A percentile compares a stretch with the other conserved stretches of the same genome.
Conservation (phyloP, 2,329 filamentous ascomycete genomes). For the Bipolaris gigantea region DNA sequence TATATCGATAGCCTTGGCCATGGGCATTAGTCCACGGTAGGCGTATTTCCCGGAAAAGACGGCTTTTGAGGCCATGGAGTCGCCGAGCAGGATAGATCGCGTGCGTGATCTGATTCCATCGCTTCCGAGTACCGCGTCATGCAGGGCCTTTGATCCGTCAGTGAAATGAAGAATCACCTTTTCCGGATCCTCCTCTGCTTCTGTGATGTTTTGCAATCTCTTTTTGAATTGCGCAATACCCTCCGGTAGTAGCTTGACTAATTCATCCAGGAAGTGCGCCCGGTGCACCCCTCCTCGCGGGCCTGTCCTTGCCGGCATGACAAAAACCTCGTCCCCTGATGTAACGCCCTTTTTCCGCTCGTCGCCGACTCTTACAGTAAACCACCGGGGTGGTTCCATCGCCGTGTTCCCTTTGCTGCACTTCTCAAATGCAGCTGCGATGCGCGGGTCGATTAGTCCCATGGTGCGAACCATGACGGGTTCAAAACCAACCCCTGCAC, state of each 20-base stretch:
- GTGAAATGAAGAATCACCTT: constrained; percentile 44
- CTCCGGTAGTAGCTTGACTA: constrained; percentile 52
- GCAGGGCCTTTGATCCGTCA: constrained; percentile 50
- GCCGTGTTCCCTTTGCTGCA: constrained; percentile 13
- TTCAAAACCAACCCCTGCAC: constrained; percentile 58
- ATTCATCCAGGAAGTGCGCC: constrained; percentile 53
- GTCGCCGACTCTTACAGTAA: constrained; percentile 29
- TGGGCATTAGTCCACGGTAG: constrained; percentile 64
- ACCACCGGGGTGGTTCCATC: constrained; percentile 25
- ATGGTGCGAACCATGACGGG: constrained; percentile 41
- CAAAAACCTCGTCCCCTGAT: constrained; percentile 26
- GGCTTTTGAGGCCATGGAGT: constrained; percentile 46
- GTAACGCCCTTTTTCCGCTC: constrained; percentile 23
- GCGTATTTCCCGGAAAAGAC: constrained; percentile 62
- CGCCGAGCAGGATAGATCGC: constrained; percentile 56
- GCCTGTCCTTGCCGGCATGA: constrained; percentile 28
- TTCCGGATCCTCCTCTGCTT: constrained; percentile 27
- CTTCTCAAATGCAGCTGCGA: constrained; percentile 24
- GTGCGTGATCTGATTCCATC: constrained; percentile 65
- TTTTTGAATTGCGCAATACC: constrained; percentile 49
- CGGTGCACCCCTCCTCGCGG: constrained; percentile 49
- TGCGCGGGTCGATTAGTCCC: constrained; percentile 45
- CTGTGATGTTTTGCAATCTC: constrained; percentile 29
- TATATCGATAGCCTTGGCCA: constrained; percentile 54
- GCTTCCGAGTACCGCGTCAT: constrained; percentile 59